Evolutionary conservation across 2,329 filamentous ascomycete species (phyloP).

Genomic region (Cadophora sp.): DNA sequence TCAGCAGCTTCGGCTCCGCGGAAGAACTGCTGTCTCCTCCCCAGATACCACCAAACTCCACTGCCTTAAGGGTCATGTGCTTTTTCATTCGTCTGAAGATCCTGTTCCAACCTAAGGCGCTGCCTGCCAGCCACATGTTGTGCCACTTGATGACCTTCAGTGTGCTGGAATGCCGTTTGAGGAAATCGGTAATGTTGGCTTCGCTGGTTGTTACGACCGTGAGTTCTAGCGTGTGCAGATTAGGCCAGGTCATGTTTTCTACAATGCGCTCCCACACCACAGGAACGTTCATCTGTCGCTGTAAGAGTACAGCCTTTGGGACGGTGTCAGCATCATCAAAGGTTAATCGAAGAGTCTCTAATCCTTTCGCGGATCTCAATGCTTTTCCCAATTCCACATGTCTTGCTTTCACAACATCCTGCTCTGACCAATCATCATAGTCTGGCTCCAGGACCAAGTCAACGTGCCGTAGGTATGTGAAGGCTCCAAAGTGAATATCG

Average conservation of each 20-base stretch:
- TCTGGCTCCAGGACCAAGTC: conserved; percentile 3
- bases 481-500: not conserved
- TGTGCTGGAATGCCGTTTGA: not conserved
- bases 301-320: not conserved
- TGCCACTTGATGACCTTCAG: conserved; percentile 5
- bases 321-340: not conserved
- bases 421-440: not conserved
- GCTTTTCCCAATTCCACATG: conserved; percentile 5
- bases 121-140: conserved; percentile 6
- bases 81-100: conserved; percentile 6
- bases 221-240: not conserved
- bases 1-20: not conserved
- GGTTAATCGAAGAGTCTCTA: conserved; percentile 5
- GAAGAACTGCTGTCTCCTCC: conserved; percentile 1
- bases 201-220: not conserved
- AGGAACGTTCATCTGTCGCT: conserved; percentile 1
- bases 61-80: not conserved
- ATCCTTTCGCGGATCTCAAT: not conserved
- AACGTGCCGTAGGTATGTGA: conserved; percentile 6
- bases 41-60: conserved; percentile 4
- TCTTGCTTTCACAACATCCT: not conserved
- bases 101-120: not conserved
- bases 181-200: not conserved
- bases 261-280: not conserved
- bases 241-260: conserved; percentile 6